These are phyloP conservation scores for Jaltomata sinuosa DNA, from an alignment of 257 asterid species.

Conservation along the genomic window DNA sequence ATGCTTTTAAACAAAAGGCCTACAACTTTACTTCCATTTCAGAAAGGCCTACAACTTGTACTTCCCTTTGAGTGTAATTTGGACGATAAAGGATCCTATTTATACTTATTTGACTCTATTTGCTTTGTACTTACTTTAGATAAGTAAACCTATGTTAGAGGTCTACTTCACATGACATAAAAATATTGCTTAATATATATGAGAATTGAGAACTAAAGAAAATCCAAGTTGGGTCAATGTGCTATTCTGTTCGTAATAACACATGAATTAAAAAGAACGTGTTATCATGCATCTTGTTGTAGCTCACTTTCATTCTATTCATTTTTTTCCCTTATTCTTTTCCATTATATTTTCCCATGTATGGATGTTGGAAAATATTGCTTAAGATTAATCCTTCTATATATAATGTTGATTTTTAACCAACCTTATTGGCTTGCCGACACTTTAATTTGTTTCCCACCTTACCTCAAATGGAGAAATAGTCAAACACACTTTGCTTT, in stretches of 20 bases:
- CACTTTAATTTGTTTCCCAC: not conserved
- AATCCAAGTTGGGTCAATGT: too few species aligned
- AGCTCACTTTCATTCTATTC: too few species aligned
- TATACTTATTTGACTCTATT: not conserved
- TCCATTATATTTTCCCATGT: not conserved
- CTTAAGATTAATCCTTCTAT: not conserved
- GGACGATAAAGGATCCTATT: not conserved
- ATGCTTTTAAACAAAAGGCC: too few species aligned
- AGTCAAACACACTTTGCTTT: not conserved
- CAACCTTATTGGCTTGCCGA: not conserved
- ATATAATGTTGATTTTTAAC: not conserved
- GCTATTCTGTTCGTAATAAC: too few species aligned
- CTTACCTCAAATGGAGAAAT: not conserved
- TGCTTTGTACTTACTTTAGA: not conserved
- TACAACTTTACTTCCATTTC: too few species aligned
- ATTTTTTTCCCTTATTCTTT: not conserved
- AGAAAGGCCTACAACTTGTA: not conserved
- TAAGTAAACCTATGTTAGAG: not conserved
- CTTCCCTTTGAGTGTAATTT: not conserved
- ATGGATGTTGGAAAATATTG: not conserved
- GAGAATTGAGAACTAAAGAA: too few species aligned
- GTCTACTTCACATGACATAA: not conserved
- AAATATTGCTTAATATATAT: not conserved
- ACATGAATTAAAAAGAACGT: too few species aligned
- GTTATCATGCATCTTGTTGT: too few species aligned